These are phyloP conservation scores for Curvularia lunata DNA, from an alignment of 2,329 filamentous ascomycete genomes.

Conservation along the genomic window DNA sequence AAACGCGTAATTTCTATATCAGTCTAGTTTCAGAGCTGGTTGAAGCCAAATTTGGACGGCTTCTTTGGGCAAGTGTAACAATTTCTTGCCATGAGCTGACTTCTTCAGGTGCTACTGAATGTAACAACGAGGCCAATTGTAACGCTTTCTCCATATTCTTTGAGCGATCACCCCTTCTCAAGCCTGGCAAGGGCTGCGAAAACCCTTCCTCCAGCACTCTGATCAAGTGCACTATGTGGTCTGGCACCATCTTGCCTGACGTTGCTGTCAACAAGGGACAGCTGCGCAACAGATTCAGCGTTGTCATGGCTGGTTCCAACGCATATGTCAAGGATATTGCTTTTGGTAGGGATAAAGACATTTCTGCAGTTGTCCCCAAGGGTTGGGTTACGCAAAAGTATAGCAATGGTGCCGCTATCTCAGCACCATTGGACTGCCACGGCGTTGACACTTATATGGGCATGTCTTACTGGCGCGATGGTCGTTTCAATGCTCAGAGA, in stretches of 20 bases:
- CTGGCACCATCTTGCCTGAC: constrained; percentile 21
- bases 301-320: constrained; percentile 26
- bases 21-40: not conserved
- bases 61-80: not conserved
- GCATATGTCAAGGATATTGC: constrained; percentile 25
- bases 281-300: constrained; percentile 26
- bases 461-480: constrained; percentile 27
- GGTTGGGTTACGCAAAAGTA: constrained; percentile 18
- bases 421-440: constrained; percentile 41
- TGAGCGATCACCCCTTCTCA: constrained; percentile 22
- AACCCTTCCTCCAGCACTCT: constrained; percentile 26
- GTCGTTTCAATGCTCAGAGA: constrained; percentile 37
- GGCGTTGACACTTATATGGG: constrained; percentile 36
- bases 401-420: constrained; percentile 33
- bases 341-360: constrained; percentile 1
- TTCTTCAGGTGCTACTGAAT: constrained; percentile 9
- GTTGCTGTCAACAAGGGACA: constrained; percentile 37
- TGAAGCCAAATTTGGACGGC: not conserved
- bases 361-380: not conserved
- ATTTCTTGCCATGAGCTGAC: not conserved
- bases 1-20: not conserved
- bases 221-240: constrained; percentile 41
- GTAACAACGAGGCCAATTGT: constrained; percentile 19
- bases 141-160: constrained; percentile 32
- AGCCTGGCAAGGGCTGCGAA: constrained; percentile 19